A percentile compares a stretch with the other conserved stretches of the same genome.
Conservation (phyloP, 225 moss, liverwort and hornwort genomes). For the Polytrichum formosum region DNA sequence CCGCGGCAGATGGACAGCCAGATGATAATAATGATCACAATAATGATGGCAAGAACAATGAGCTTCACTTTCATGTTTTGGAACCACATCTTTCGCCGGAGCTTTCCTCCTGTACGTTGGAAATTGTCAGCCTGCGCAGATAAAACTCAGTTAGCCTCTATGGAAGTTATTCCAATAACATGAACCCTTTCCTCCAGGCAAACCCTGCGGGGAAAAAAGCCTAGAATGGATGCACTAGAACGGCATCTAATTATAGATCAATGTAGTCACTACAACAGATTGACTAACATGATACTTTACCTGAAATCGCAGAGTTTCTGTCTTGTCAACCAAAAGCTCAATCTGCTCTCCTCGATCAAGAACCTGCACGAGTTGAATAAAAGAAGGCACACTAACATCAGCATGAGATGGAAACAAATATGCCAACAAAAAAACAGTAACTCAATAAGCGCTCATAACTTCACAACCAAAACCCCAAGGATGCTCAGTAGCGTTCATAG, state of each 20-base stretch:
- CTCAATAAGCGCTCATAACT: too few species aligned
- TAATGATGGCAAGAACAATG: constrained; percentile 63
- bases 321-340: constrained; percentile 97
- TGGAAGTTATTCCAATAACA: too few species aligned
- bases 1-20: constrained; percentile 54
- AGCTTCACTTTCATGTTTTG: constrained; percentile 75
- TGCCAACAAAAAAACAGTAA: too few species aligned
- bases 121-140: constrained; percentile 53
- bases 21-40: constrained; percentile 53
- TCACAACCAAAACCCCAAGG: too few species aligned
- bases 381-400: too few species aligned
- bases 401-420: too few species aligned
- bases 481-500: too few species aligned
- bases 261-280: not conserved
- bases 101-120: constrained; percentile 53
- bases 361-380: constrained; percentile 43
- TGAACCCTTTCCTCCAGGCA: too few species aligned
- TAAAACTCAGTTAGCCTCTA: too few species aligned
- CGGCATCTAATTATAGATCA: too few species aligned
- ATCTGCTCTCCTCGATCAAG: constrained; percentile 99
- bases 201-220: too few species aligned
- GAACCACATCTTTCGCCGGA: constrained; percentile 68
- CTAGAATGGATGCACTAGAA: too few species aligned
- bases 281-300: constrained; percentile 20
- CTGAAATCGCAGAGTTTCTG: constrained; percentile 91